phyloP scores from a whole-genome alignment of 1,284 basidiomycete genomes.

The Macrocybe sp. region DNA sequence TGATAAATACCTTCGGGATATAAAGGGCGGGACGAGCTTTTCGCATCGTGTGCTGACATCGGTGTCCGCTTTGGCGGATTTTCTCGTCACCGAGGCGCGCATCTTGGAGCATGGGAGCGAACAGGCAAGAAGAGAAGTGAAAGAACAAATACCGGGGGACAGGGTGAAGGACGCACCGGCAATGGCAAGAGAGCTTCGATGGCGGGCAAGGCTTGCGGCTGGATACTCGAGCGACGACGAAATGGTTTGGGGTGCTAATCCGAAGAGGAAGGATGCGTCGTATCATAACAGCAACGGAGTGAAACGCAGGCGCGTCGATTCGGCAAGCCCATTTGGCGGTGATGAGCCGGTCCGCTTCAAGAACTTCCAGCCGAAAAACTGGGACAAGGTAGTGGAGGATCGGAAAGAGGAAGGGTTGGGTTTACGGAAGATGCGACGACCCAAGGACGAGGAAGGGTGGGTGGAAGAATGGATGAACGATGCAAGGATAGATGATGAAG shows the following conservation, averaged over 20 bases:
- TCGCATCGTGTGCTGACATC: slow-evolving; percentile 66
- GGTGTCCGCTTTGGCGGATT: slow-evolving; percentile 64
- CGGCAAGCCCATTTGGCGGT: slow-evolving; percentile 23
- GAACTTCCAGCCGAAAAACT: slow-evolving; percentile 62
- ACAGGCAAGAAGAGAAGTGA: slow-evolving; percentile 62
- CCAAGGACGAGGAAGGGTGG: slow-evolving; percentile 22
- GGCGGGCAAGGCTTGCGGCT: slow-evolving; percentile 65
- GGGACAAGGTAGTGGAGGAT: slow-evolving; percentile 48
- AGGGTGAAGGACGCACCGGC: slow-evolving; percentile 74
- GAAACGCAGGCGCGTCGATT: slow-evolving; percentile 54
- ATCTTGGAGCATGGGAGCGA: slow-evolving; percentile 63
- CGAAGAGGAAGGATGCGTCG: slow-evolving; percentile 20
- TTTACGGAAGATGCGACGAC: slow-evolving; percentile 21
- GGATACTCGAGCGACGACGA: slow-evolving; percentile 73
- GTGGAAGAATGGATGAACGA: slow-evolving; percentile 15
- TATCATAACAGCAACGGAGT: slow-evolving; percentile 18
- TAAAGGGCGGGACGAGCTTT: slow-evolving; percentile 55
- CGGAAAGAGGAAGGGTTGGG: slow-evolving; percentile 14
- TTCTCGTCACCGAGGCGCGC: slow-evolving; percentile 75
- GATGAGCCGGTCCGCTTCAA: slow-evolving; percentile 37
- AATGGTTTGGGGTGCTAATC: slow-evolving; percentile 22
- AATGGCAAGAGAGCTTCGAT: slow-evolving; percentile 77
- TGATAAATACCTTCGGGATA: slow-evolving; percentile 69
- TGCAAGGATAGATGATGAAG: slow-evolving; percentile 22
- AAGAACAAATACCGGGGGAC: slow-evolving; percentile 78